A percentile compares a stretch with the other conserved stretches of the same genome.
phyloP scores from a whole-genome alignment of 208 protist species.

The Acanthamoeba royreba region DNA sequence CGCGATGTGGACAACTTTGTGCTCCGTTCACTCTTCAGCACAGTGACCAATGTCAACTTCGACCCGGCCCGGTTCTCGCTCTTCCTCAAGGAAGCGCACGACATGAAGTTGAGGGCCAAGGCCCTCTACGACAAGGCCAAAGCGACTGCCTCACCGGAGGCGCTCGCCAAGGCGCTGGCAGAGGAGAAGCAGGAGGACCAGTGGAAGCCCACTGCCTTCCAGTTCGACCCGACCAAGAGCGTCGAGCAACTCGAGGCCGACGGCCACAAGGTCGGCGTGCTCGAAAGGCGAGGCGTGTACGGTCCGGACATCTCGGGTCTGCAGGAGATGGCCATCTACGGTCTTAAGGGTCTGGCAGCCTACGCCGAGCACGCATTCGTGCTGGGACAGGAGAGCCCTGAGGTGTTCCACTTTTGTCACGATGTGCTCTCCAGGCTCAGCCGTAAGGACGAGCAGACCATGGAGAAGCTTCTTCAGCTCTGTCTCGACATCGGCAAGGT shows the following conservation, averaged over 20 bases:
- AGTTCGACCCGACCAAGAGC: neutral
- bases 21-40: constrained; percentile 70
- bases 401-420: constrained; percentile 58
- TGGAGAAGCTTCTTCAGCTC: constrained; percentile 54
- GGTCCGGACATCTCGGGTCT: neutral
- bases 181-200: neutral
- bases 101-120: neutral
- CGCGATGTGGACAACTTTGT: constrained; percentile 63
- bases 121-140: neutral
- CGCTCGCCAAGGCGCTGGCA: neutral
- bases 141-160: neutral
- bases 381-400: neutral
- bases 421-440: constrained; percentile 46
- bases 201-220: neutral
- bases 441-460: neutral
- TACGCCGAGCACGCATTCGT: constrained; percentile 71
- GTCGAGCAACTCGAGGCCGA: neutral
- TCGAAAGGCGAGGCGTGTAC: neutral
- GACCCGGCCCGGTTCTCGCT: neutral
- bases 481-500: constrained; percentile 61
- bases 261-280: neutral
- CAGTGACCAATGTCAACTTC: constrained; percentile 63
- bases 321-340: constrained; percentile 76
- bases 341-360: constrained; percentile 76
- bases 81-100: neutral